Conservation (phyloP, 139 green algal species). For the Ettlia oleoabundans region DNA sequence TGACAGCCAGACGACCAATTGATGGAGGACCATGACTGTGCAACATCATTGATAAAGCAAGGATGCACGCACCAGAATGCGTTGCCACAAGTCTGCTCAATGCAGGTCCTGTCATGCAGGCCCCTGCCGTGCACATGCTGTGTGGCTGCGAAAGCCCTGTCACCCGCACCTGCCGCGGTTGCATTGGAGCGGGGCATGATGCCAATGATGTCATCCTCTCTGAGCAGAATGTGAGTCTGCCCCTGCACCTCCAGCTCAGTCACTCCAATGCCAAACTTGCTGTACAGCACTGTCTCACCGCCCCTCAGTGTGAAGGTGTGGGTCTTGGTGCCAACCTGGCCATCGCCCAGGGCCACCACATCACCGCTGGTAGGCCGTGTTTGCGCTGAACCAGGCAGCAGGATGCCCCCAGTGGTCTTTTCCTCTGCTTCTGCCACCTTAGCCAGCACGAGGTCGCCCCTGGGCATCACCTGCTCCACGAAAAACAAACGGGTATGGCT, state of each 20-base stretch:
- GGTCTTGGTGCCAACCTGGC: constrained; percentile 55
- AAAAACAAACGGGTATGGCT: neutral
- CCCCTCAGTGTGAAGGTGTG: constrained; percentile 60
- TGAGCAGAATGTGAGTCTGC: constrained; percentile 84
- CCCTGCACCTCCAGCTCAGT: constrained; percentile 83
- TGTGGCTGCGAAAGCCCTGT: too few species aligned
- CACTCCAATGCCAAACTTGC: constrained; percentile 95
- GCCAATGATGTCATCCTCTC: constrained; percentile 92
- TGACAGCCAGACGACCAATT: too few species aligned
- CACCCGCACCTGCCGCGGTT: constrained; percentile 35
- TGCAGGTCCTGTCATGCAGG: too few species aligned
- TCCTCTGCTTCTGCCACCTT: constrained; percentile 86
- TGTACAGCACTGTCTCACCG: constrained; percentile 89
- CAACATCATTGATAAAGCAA: too few species aligned
- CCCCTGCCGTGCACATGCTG: neutral
- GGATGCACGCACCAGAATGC: too few species aligned
- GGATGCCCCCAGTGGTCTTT: constrained; percentile 84
- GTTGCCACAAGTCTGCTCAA: too few species aligned
- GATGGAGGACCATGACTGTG: too few species aligned
- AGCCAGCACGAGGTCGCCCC: constrained; percentile 90
- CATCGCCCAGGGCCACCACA: constrained; percentile 78
- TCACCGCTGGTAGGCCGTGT: constrained; percentile 31
- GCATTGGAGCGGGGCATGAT: constrained; percentile 77
- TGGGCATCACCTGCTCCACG: constrained; percentile 73
- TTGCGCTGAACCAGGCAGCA: constrained; percentile 84